These are phyloP conservation scores for Magnaporthiopsis rhizophila DNA, from an alignment of 2,329 filamentous ascomycete species.

Conservation along the genomic window DNA sequence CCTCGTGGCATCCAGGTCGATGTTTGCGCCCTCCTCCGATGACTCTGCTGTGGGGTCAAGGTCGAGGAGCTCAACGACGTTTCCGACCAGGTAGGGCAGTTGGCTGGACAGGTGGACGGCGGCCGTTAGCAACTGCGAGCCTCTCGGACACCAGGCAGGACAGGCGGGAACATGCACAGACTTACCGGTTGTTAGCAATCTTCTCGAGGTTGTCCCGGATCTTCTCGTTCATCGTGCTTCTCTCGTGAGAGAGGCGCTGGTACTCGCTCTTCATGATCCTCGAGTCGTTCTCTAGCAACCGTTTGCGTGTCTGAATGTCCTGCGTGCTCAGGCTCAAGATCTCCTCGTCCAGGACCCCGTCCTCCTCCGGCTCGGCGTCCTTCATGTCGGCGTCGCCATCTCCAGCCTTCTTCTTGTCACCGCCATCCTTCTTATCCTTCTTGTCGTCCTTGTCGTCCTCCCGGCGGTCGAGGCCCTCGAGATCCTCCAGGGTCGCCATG, in stretches of 20 bases:
- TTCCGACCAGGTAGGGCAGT: slow-evolving; percentile 95
- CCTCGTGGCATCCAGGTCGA: slow-evolving; percentile 91
- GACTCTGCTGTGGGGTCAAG: slow-evolving; percentile 94
- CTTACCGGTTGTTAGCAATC: slow-evolving; percentile 96
- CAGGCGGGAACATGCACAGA: slow-evolving; percentile 5
- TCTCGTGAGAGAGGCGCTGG: slow-evolving; percentile 90
- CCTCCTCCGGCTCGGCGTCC: slow-evolving; percentile 66
- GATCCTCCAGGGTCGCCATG: slow-evolving; percentile 89
- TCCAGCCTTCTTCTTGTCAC: slow-evolving; percentile 41
- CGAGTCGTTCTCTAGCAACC: slow-evolving; percentile 93
- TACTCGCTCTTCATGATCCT: slow-evolving; percentile 98
- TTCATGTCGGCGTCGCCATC: slow-evolving; percentile 86
- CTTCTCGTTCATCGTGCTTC: slow-evolving; percentile 92
- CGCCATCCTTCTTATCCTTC: slow-evolving; percentile 42
- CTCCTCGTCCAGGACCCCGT: slow-evolving; percentile 84
- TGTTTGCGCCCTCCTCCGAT: slow-evolving; percentile 95
- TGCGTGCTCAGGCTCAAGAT: slow-evolving; percentile 88
- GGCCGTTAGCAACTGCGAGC: slow-evolving; percentile 10
- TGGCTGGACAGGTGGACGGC: slow-evolving; percentile 52
- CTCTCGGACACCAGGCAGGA: not conserved
- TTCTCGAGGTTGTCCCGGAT: slow-evolving; percentile 99
- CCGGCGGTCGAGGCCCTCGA: slow-evolving; percentile 79
- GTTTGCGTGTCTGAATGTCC: slow-evolving; percentile 85
- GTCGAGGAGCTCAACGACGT: slow-evolving; percentile 94
- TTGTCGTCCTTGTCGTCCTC: slow-evolving; percentile 51